Conservation (phyloP, 805 yeast genomes). For the Yarrowia alimentaria region DNA sequence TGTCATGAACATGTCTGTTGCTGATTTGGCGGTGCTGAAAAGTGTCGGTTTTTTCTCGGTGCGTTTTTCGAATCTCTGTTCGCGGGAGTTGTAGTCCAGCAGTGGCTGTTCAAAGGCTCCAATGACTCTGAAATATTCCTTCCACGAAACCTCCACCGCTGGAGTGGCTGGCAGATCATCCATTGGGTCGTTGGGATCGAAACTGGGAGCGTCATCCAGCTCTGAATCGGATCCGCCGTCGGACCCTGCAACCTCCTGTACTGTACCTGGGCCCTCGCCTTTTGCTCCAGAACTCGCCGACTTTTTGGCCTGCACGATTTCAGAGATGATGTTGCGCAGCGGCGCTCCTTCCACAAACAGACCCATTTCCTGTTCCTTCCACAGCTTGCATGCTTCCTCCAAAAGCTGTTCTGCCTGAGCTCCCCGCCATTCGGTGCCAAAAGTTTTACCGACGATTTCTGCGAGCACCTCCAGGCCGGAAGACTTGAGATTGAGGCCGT, state of each 20-base stretch:
- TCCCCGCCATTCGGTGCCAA: conserved; percentile 86
- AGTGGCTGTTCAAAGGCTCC: conserved; percentile 64
- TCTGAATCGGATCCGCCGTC: too few relatives aligned
- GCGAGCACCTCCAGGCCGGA: conserved; percentile 75
- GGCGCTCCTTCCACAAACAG: conserved; percentile 78
- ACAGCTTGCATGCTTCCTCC: conserved; percentile 73
- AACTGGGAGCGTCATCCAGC: too few relatives aligned
- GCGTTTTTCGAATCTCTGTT: conserved; percentile 56
- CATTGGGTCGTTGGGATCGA: too few relatives aligned
- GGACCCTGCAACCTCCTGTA: conserved; percentile 3
- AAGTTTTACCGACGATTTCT: conserved; percentile 67
- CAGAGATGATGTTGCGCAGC: conserved; percentile 61
- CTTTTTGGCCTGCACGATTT: conserved; percentile 41
- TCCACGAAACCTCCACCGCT: conserved; percentile 53
- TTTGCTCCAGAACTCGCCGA: too few relatives aligned
- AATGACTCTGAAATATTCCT: conserved; percentile 65
- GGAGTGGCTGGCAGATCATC: too few relatives aligned
- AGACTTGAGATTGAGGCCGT: conserved; percentile 85
- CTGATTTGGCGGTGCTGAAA: conserved; percentile 33
- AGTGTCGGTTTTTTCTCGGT: conserved; percentile 30
- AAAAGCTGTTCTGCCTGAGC: conserved; percentile 58
- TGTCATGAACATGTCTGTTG: conserved; percentile 38
- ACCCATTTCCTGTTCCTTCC: conserved; percentile 91
- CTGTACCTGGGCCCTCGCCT: conserved; percentile 10
- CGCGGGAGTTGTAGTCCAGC: conserved; percentile 57